Percentiles rank a stretch among this genome's conserved stretches.
These are phyloP conservation scores for Phytophthora uliginosa DNA, from an alignment of 352 stramenopile species.

Conservation along the genomic window DNA sequence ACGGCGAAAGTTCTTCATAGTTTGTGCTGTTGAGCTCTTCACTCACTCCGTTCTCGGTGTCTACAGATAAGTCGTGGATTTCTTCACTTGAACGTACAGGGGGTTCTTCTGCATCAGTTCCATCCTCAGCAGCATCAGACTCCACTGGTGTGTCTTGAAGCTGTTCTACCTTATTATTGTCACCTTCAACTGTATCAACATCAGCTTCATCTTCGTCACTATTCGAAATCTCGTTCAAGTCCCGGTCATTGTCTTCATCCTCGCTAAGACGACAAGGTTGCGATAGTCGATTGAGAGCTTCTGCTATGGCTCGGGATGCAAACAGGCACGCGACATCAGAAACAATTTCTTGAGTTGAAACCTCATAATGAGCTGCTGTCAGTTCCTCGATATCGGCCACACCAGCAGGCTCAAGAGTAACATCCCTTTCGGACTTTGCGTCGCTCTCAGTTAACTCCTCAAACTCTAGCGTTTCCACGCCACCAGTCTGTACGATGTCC, in stretches of 20 bases:
- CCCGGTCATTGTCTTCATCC: not conserved
- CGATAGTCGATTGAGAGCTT: slow-evolving; percentile 20
- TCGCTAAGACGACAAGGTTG: not conserved
- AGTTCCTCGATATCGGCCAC: not conserved
- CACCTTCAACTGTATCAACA: not conserved
- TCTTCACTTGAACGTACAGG: not conserved
- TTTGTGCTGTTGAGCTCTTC: not conserved
- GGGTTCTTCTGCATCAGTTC: not conserved
- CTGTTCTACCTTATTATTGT: not conserved
- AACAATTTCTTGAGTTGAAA: slow-evolving; percentile 23
- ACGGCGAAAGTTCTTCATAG: not conserved
- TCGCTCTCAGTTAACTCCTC: not conserved
- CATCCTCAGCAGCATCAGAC: not conserved
- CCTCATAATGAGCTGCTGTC: not conserved
- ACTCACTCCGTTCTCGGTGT: not conserved
- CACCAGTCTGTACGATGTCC: not conserved
- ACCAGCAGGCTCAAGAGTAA: not conserved
- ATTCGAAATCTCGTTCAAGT: not conserved
- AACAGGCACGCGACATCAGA: slow-evolving; percentile 14
- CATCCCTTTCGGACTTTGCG: not conserved
- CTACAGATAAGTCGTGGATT: not conserved
- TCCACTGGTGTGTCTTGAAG: not conserved
- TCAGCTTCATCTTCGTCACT: slow-evolving; percentile 2
- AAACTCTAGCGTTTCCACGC: not conserved
- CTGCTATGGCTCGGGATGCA: slow-evolving; percentile 21